These are phyloP conservation scores for Penicillium sp. DNA, from an alignment of 2,329 filamentous ascomycete genomes.

Conservation along the genomic window DNA sequence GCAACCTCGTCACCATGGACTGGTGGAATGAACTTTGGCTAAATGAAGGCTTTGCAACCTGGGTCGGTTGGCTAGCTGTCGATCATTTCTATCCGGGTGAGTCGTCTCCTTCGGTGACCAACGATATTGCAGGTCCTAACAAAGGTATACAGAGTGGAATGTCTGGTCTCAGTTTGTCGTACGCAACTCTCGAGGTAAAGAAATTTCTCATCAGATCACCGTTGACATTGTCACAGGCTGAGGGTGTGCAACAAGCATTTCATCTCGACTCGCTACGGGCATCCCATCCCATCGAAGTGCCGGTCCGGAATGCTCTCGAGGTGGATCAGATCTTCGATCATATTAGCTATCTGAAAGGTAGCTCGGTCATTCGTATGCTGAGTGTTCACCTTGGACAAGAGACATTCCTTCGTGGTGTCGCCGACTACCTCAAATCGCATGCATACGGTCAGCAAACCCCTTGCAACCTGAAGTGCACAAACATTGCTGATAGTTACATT, in stretches of 20 bases:
- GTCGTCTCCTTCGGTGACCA: slow-evolving; percentile 5
- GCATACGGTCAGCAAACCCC: slow-evolving; percentile 60
- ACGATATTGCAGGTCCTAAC: slow-evolving; percentile 16
- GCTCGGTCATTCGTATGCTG: slow-evolving; percentile 94
- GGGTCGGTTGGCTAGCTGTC: slow-evolving; percentile 92
- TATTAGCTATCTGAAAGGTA: slow-evolving; percentile 95
- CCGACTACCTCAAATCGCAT: slow-evolving; percentile 81
- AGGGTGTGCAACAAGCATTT: slow-evolving; percentile 89
- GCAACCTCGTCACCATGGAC: slow-evolving; percentile 92
- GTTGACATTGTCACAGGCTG: slow-evolving; percentile 56
- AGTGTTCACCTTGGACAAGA: slow-evolving; percentile 83
- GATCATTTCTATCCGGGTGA: slow-evolving; percentile 79
- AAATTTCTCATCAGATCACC: slow-evolving; percentile 23
- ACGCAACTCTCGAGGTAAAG: slow-evolving; percentile 55
- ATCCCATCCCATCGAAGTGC: slow-evolving; percentile 93
- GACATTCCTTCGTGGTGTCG: slow-evolving; percentile 84
- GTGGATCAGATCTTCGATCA: slow-evolving; percentile 97
- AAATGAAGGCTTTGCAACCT: slow-evolving; percentile 95
- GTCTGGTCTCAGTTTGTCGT: slow-evolving; percentile 95
- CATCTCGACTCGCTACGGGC: slow-evolving; percentile 82
- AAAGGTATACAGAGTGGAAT: slow-evolving; percentile 67
- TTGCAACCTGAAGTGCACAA: background rate
- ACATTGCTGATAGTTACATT: background rate
- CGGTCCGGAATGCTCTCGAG: slow-evolving; percentile 86
- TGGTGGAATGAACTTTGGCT: slow-evolving; percentile 95